These are phyloP conservation scores for Tricholoma saponaceum DNA, from an alignment of 768 basidiomycete genomes.

Conservation along the genomic window DNA sequence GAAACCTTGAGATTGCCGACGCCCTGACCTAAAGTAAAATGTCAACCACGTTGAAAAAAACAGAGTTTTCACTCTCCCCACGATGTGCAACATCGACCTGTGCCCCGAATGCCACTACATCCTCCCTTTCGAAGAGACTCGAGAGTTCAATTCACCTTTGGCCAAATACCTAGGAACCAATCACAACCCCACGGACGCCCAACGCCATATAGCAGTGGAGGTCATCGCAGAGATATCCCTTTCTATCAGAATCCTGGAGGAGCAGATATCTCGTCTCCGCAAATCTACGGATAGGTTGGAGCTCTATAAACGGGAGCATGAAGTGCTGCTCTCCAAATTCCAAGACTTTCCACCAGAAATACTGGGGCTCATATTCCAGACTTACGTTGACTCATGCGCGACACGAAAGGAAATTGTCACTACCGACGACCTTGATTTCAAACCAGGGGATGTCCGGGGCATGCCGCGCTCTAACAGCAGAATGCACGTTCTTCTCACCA, in stretches of 20 bases:
- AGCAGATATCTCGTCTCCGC: not conserved
- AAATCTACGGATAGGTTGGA: not conserved
- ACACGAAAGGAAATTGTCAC: not conserved
- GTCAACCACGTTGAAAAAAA: not conserved
- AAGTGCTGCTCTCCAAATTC: not conserved
- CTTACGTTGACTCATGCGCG: not conserved
- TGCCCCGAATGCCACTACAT: not conserved
- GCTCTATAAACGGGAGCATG: not conserved
- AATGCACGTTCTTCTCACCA: not conserved
- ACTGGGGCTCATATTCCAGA: not conserved
- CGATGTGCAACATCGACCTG: not conserved
- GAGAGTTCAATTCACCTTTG: not conserved
- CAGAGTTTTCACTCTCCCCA: not conserved
- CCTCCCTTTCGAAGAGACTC: not conserved
- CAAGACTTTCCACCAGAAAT: not conserved
- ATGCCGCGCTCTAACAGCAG: not conserved
- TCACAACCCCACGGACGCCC: not conserved
- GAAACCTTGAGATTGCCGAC: too few species aligned
- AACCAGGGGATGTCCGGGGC: not conserved
- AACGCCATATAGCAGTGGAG: not conserved
- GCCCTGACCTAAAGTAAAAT: not conserved
- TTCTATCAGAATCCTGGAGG: not conserved
- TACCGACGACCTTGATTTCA: not conserved
- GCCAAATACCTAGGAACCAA: not conserved
- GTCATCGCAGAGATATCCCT: not conserved